Evolutionary conservation across 768 basidiomycete genomes (phyloP), one percentile per base, ranked within the genome.

Genomic region (Nidularia pulvinata): DNA sequence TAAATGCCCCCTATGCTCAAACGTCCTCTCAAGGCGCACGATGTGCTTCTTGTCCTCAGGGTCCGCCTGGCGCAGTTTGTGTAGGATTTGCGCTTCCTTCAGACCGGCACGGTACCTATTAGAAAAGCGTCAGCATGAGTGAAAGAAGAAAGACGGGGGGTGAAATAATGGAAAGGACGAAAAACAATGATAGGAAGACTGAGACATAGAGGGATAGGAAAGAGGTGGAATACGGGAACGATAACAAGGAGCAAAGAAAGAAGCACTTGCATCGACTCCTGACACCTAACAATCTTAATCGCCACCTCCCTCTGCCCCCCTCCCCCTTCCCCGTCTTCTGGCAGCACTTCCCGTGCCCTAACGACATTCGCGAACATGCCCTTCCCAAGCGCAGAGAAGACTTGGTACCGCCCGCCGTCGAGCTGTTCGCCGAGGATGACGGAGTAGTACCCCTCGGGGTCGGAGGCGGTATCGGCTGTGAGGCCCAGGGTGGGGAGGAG

Each of bases 291-390:
- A 55, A 99, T 95, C 72, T 99, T 99, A 69, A 99, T 98, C 1
- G 97, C 97, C 7, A 98, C 95, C 67, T 99, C 96, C 61, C 71
- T 70, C n/a, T n/a, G n/a, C n/a, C n/a, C n/a, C 0, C 75, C 75
- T 6, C 63, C 7, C 7, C 10, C 59, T 46, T 76, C 76, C 39
- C 84, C 80, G 36, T 77, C 59, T 34, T 90, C 89, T 49, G 78
- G 76, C 70, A 87, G 74, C 44, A 95, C 74, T 7, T 94, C 81
- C 33, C 93, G 85, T 7, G 95, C 96, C 46, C 91, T 84, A 30
- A 98, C 94, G 48, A 99, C 97, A 52, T 92, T 93, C 47, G 95
- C 94, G 67, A 98, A 99, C 96, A 99, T 99, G 47, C 97, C 97
- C 67, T 96, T 95, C 14, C 97, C 97, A n/a, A 98, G 78, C 47